Base-by-base conservation (phyloP, 495 filamentous ascomycete species). In the Cercophora sp. region DNA sequence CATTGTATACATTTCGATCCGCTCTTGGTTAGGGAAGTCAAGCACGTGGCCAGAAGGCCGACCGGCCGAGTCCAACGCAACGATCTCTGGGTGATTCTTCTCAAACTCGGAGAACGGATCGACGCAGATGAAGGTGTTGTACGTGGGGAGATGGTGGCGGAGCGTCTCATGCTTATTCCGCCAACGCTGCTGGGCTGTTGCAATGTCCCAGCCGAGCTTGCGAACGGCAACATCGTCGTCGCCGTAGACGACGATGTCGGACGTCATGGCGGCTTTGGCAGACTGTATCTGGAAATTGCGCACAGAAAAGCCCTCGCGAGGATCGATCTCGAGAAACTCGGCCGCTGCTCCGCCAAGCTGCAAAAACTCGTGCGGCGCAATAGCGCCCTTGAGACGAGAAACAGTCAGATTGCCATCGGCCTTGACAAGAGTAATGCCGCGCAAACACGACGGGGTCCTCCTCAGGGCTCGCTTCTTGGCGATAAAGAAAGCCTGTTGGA, bases 211-310 rank as follows among this genome's bases (percentile, higher is more conserved):
- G 1, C 85, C 93, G 27, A 91, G 63, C 43, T 77, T 77, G 16
- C 84, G 69, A 6, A 91, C 75, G 13, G 85, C 78, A 3, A 71
- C 74, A 27, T 75, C 71, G 53, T 88, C 79, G 50, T 90, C 86
- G 6, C 87, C 87, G 68, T 98, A 98, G 10, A 98, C 79, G 13
- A 98, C 78, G 56, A 98, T 88, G 64, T 98, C 93, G 3, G 89
- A 93, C 20, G 95, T 78, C 53, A 86, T 83, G 25, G 92, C 90
- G 61, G 88, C 74, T 65, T 98, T 98, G 32, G 86, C 88, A 2
- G 89, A 82, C 63, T 98, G 93, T 36, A 97, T 96, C 61, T 98
- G 93, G 60, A 98, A 98, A 67, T 98, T 97, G 19, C 93, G 83
- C 8, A 89, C 85, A 19, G 79, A 85, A 57, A 89, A 89, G 10